phyloP scores from a whole-genome alignment of 1,139 yeast genomes.

The Debaryomycetaceae sp. region DNA sequence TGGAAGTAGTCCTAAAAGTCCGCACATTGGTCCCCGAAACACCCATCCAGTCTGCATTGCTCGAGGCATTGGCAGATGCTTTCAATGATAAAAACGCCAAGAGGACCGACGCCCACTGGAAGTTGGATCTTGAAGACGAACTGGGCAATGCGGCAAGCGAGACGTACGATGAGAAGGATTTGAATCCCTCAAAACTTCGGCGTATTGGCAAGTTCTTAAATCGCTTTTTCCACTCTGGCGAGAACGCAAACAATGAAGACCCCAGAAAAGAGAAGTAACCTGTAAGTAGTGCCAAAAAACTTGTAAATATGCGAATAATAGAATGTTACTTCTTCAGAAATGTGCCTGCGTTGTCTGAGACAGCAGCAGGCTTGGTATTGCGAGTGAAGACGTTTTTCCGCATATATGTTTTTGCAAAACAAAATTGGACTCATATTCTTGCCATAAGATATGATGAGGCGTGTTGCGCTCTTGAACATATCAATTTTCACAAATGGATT shows the following conservation, averaged over 20 bases:
- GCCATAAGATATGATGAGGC: too few species aligned
- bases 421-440: too few species aligned
- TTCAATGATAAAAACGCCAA: conserved; percentile 72
- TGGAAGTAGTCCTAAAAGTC: conserved; percentile 67
- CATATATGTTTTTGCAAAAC: too few species aligned
- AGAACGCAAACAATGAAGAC: too few species aligned
- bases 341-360: too few species aligned
- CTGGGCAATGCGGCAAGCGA: conserved; percentile 10
- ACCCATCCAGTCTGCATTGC: conserved; percentile 81
- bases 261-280: conserved; percentile 3
- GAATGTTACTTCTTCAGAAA: background rate
- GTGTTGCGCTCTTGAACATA: too few species aligned
- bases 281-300: conserved; percentile 1
- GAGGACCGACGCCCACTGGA: conserved; percentile 52
- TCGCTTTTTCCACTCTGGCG: conserved; percentile 32
- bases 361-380: too few species aligned
- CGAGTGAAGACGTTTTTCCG: too few species aligned
- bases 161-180: conserved; percentile 27
- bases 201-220: conserved; percentile 55
- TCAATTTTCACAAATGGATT: too few species aligned
- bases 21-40: conserved; percentile 65
- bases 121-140: conserved; percentile 26
- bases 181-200: conserved; percentile 47
- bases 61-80: conserved; percentile 92
- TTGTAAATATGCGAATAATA: conserved; percentile 1